phyloP scores from a whole-genome alignment of 352 stramenopile genomes.

The Phytophthora palmivora region DNA sequence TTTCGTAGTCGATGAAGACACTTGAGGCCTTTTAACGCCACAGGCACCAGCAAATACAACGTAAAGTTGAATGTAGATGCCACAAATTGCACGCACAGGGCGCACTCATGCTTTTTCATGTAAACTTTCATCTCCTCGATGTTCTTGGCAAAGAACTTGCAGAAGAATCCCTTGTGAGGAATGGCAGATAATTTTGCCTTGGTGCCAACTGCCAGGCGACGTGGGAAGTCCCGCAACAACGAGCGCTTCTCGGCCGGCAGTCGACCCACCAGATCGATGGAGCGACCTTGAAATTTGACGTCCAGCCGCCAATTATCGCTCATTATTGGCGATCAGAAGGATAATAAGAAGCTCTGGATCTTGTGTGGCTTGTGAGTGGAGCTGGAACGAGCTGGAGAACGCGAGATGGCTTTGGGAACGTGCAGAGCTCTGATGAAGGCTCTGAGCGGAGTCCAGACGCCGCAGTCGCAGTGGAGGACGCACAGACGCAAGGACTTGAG shows the following conservation, averaged over 20 bases:
- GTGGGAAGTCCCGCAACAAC: conserved; percentile 79
- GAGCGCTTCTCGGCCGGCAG: conserved; percentile 84
- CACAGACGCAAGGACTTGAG: conserved; percentile 1
- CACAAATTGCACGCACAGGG: conserved; percentile 84
- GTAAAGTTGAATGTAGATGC: conserved; percentile 88
- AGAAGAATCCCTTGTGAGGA: conserved; percentile 89
- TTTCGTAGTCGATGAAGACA: conserved; percentile 85
- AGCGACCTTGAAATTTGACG: conserved; percentile 84
- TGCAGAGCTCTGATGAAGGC: not conserved
- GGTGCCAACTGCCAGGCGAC: conserved; percentile 75
- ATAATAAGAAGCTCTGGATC: not conserved
- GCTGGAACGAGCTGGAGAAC: conserved; percentile 4
- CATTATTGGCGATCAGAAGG: conserved; percentile 19
- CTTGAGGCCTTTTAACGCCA: conserved; percentile 69
- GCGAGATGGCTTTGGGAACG: conserved; percentile 9
- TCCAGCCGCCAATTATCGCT: conserved; percentile 88
- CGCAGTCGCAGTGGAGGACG: conserved; percentile 7
- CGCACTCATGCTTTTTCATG: conserved; percentile 89
- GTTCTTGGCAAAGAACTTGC: conserved; percentile 90
- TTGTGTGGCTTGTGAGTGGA: not conserved
- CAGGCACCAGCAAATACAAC: conserved; percentile 81
- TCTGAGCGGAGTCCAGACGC: conserved; percentile 8
- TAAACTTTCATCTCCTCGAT: conserved; percentile 88
- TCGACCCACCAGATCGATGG: conserved; percentile 74
- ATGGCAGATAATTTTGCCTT: conserved; percentile 83